Conservation (phyloP, 2,329 filamentous ascomycete species). For the Pseudocercospora cruenta region DNA sequence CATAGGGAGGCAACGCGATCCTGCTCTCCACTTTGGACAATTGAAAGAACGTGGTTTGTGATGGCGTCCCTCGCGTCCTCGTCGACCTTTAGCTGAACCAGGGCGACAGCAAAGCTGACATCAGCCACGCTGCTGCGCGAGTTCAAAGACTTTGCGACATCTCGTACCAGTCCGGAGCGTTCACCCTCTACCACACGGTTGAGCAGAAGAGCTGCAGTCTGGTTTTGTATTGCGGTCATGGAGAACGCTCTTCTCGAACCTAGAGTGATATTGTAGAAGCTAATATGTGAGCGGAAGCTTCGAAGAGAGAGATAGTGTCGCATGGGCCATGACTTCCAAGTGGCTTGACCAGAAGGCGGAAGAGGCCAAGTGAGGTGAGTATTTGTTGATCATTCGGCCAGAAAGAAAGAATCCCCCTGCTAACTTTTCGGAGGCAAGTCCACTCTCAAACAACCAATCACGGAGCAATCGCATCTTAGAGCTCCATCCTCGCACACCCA, state of each 20-base stretch:
- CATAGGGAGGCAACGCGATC: conserved; percentile 25
- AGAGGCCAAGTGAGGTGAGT: background rate
- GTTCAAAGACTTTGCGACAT: conserved; percentile 23
- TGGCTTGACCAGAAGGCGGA: background rate
- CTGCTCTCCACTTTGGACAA: conserved; percentile 23
- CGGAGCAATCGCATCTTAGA: background rate
- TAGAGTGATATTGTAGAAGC: background rate
- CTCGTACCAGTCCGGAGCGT: conserved; percentile 25
- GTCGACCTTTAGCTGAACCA: conserved; percentile 23
- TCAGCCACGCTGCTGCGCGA: conserved; percentile 23
- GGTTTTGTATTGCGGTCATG: conserved; percentile 23
- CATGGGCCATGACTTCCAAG: background rate
- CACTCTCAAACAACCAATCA: background rate
- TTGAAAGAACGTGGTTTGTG: conserved; percentile 19
- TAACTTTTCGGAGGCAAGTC: background rate
- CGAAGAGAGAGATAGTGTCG: background rate
- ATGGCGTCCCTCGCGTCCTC: conserved; percentile 11
- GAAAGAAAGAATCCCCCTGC: background rate
- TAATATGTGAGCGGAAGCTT: background rate
- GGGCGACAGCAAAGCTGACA: conserved; percentile 26
- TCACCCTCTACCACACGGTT: conserved; percentile 26
- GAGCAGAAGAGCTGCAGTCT: conserved; percentile 30
- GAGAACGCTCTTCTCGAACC: background rate
- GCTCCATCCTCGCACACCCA: background rate
- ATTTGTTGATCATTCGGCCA: background rate